phyloP scores from a whole-genome alignment of 768 basidiomycete species.

The Serendipita indica region DNA sequence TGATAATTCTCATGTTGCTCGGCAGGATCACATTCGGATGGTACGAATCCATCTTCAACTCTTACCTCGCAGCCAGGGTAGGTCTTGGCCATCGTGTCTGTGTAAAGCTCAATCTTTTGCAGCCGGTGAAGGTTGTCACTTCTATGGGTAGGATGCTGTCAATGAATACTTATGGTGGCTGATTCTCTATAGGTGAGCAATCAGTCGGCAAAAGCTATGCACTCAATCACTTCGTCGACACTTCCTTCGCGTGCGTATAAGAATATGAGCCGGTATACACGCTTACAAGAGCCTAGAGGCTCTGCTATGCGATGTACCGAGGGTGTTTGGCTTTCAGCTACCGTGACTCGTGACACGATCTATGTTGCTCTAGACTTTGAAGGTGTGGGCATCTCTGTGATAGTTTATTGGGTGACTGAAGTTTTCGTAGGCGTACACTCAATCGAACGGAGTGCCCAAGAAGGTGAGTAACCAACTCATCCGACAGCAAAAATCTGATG shows the following conservation, averaged over 20 bases:
- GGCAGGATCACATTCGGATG: conserved; percentile 37
- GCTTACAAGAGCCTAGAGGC: not conserved
- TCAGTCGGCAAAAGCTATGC: conserved; percentile 48
- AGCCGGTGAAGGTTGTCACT: conserved; percentile 51
- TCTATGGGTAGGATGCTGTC: conserved; percentile 35
- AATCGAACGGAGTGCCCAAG: conserved; percentile 47
- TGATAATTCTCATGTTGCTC: not conserved
- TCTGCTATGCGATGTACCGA: conserved; percentile 21
- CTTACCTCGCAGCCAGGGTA: conserved; percentile 45
- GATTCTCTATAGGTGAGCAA: conserved; percentile 33
- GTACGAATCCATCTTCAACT: conserved; percentile 50
- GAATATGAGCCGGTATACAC: not conserved
- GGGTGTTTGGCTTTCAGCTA: conserved; percentile 54
- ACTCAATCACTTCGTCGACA: conserved; percentile 45
- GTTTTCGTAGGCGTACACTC: conserved; percentile 37
- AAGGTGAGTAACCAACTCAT: conserved; percentile 16
- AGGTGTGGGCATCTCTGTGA: conserved; percentile 23
- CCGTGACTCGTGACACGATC: conserved; percentile 38
- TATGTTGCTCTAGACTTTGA: conserved; percentile 52
- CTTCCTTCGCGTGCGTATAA: conserved; percentile 34
- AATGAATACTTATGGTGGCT: not conserved
- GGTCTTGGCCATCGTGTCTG: conserved; percentile 3
- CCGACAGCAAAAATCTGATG: not conserved
- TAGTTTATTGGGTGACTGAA: not conserved
- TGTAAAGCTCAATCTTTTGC: not conserved